phyloP scores from a whole-genome alignment of 768 basidiomycete genomes.

The Tricholoma furcatifolium region DNA sequence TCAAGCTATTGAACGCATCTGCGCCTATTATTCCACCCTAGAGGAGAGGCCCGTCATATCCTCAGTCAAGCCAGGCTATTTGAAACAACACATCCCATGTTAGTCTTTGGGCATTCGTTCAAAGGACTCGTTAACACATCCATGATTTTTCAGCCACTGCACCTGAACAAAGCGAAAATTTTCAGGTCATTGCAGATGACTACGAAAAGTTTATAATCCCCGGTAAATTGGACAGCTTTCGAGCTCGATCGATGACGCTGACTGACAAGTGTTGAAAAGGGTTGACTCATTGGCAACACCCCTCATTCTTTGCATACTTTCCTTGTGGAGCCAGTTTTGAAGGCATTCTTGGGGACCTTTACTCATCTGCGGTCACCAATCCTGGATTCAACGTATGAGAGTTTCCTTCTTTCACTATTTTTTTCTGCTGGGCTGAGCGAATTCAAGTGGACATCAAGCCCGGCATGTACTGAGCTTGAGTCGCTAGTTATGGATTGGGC shows the following conservation, averaged over 20 bases:
- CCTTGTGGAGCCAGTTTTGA: slow-evolving; percentile 78
- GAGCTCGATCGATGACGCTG: neutral
- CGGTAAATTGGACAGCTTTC: slow-evolving; percentile 37
- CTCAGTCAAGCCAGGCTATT: slow-evolving; percentile 83
- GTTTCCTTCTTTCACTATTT: too few species aligned
- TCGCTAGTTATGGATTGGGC: slow-evolving; percentile 90
- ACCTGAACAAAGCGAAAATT: slow-evolving; percentile 73
- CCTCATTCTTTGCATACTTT: slow-evolving; percentile 88
- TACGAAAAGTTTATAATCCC: slow-evolving; percentile 83
- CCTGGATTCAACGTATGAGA: slow-evolving; percentile 83
- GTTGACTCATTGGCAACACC: slow-evolving; percentile 90
- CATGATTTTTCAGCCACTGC: slow-evolving; percentile 38
- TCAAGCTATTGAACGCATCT: slow-evolving; percentile 85
- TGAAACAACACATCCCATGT: slow-evolving; percentile 69
- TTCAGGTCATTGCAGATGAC: slow-evolving; percentile 70
- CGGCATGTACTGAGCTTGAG: slow-evolving; percentile 91
- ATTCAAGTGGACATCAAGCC: slow-evolving; percentile 69
- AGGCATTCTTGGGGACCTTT: slow-evolving; percentile 82
- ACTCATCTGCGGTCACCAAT: slow-evolving; percentile 69
- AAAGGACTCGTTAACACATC: neutral
- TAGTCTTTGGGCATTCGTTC: slow-evolving; percentile 7
- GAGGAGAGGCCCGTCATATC: slow-evolving; percentile 66
- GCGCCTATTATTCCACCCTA: slow-evolving; percentile 80
- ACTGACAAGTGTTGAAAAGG: slow-evolving; percentile 36
- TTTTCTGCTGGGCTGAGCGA: too few species aligned